A percentile compares a stretch with the other conserved stretches of the same genome.
Conservation (phyloP, 2,329 filamentous ascomycete species). For the Thermothelomyces thermophilus region DNA sequence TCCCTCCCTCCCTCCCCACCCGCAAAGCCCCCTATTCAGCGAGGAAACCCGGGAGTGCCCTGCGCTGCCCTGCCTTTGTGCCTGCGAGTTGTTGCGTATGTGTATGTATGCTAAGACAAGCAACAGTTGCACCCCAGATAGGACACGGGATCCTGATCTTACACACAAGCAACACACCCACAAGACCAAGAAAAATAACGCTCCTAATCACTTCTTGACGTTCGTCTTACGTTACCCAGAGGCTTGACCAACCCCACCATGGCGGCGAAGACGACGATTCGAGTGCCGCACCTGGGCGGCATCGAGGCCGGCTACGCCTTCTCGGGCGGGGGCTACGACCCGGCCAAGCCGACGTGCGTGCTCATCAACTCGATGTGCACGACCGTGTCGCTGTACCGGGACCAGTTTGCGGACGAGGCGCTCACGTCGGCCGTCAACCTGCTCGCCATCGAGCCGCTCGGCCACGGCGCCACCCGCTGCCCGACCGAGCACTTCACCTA, state of each 20-base stretch:
- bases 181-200: no score
- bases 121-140: no score
- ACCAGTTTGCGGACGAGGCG: constrained; percentile 36
- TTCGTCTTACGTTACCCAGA: no score
- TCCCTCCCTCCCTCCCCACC: no score
- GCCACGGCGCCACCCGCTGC: constrained; percentile 42
- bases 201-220: no score
- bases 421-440: constrained; percentile 41
- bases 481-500: constrained; percentile 45
- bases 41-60: no score
- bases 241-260: constrained; percentile 19
- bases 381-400: constrained; percentile 39
- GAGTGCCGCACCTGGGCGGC: constrained; percentile 42
- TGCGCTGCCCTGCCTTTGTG: no score
- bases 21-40: no score
- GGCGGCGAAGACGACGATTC: constrained; percentile 36
- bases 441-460: constrained; percentile 46
- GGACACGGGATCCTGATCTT: no score
- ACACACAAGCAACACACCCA: no score
- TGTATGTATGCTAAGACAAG: no score
- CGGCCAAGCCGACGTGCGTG: constrained; percentile 44
- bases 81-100: no score
- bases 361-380: constrained; percentile 49
- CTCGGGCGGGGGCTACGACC: constrained; percentile 33
- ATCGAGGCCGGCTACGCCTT: constrained; percentile 38